A percentile compares a stretch with the other conserved stretches of the same genome.
phyloP scores from a whole-genome alignment of 192 early-diverging fungal species.

The Radiomyces spectabilis region DNA sequence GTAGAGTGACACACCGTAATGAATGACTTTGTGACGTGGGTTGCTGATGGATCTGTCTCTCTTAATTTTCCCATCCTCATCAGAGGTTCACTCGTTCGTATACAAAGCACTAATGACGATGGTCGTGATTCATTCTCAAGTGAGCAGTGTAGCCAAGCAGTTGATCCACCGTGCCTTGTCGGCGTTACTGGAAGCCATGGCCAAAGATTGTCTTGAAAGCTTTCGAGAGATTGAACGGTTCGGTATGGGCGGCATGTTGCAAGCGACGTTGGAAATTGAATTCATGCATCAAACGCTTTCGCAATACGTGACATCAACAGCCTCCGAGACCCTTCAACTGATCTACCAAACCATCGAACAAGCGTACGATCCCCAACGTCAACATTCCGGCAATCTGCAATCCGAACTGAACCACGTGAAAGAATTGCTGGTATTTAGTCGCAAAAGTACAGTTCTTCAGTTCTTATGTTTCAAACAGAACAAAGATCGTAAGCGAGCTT shows the following conservation, averaged over 20 bases:
- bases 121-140: conserved; percentile 86
- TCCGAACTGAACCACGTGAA: conserved; percentile 47
- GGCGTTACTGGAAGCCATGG: conserved; percentile 62
- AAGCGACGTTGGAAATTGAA: conserved; percentile 89
- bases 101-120: conserved; percentile 78
- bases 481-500: conserved; percentile 27
- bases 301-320: conserved; percentile 62
- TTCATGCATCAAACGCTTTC: conserved; percentile 81
- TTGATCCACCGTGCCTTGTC: conserved; percentile 74
- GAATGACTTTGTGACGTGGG: not conserved
- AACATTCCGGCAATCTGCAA: conserved; percentile 36
- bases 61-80: not conserved
- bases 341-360: conserved; percentile 72
- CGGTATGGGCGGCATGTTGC: conserved; percentile 87
- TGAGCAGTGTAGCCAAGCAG: conserved; percentile 75
- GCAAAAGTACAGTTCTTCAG: conserved; percentile 45
- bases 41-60: not conserved
- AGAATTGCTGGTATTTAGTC: conserved; percentile 39
- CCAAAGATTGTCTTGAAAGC: conserved; percentile 70
- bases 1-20: conserved; percentile 27
- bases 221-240: conserved; percentile 79
- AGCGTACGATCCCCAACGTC: conserved; percentile 44
- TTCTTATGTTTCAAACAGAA: conserved; percentile 50
- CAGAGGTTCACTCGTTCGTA: conserved; percentile 84
- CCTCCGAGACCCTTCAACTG: conserved; percentile 60